phyloP scores from a whole-genome alignment of 768 basidiomycete species.

The Termitomyces sp. region DNA sequence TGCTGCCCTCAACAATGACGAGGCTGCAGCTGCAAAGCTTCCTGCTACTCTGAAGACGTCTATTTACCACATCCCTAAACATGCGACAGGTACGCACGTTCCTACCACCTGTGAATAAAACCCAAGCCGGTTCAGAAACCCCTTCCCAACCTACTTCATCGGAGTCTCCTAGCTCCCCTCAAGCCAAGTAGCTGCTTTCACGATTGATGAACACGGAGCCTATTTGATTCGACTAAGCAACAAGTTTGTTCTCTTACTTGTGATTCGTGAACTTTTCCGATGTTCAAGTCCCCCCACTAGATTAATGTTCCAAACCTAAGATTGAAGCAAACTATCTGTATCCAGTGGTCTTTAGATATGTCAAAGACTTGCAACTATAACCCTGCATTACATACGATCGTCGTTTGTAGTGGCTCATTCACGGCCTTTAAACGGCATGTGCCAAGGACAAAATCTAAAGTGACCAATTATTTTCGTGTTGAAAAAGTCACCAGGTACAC shows the following conservation, averaged over 20 bases:
- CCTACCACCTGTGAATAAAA: not conserved
- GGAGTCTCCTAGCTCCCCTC: not conserved
- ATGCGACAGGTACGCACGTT: constrained; percentile 1
- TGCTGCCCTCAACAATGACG: constrained; percentile 23
- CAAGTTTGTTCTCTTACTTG: not conserved
- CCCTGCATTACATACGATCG: not conserved
- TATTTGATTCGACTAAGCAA: not conserved
- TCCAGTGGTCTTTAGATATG: not conserved
- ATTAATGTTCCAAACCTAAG: not conserved
- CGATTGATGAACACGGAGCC: not conserved
- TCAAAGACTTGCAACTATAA: not conserved
- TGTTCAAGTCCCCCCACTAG: not conserved
- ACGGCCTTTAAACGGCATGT: not conserved
- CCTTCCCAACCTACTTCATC: not conserved
- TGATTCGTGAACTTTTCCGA: not conserved
- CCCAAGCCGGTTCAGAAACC: not conserved
- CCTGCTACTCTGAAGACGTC: constrained; percentile 25
- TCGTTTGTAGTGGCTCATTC: not conserved
- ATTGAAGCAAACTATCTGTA: not conserved
- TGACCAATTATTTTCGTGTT: not conserved
- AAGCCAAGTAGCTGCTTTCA: not conserved
- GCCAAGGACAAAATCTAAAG: not conserved
- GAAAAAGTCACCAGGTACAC: not conserved
- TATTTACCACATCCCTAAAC: constrained; percentile 11
- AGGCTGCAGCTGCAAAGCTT: constrained; percentile 30